Base-by-base conservation (phyloP, 2,329 filamentous ascomycete genomes). In the Aspergillus ruber region DNA sequence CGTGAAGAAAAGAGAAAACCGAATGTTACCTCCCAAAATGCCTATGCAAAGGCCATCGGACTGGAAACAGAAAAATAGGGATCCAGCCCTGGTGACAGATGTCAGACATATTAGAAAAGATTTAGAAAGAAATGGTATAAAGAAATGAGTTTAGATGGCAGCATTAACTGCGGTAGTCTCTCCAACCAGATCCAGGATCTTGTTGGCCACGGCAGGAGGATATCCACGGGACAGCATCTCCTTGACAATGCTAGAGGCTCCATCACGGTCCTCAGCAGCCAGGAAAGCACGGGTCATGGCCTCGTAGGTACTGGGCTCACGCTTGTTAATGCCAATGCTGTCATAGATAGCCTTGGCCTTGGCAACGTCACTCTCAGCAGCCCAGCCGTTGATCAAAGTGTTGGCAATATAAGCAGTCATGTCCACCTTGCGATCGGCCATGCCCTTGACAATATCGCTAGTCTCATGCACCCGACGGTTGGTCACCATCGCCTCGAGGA, bases 351-450 rank as follows among this genome's bases (percentile, higher is more conserved):
- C 73, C 62, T 84, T 82, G 15, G 90, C 88, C 69, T 89, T 90
- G 50, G 74, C 71, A 40, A 97, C 86, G 54, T 94, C 80, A 70
- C 86, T 85, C 66, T 87, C 86, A 12, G 85, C 80, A 18, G 91
- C 88, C 91, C 93, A 98, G 54, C 93, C 93, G 64, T 97, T 90
- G 62, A 98, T 97, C 41, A 98, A 78, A 5, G 91, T 95, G 74
- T 98, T 98, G 63, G 93, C 93, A 64, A 98, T 97, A 72, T 98
- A 98, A 0, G 93, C 86, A 2, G 93, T 97, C 76, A 97, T 83
- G 59, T 90, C 85, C 9, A 98, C 84, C 33, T 82, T 74, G 50
- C 81, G 82, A 43, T 73, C 68, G 46, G 76, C 77, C 93, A 98
- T 97, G 57, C 88, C 78, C 18, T 73, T 71, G 15, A 97, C 80